Conservation (phyloP, 768 basidiomycete species). For the Leucosporidium yakuticum region DNA sequence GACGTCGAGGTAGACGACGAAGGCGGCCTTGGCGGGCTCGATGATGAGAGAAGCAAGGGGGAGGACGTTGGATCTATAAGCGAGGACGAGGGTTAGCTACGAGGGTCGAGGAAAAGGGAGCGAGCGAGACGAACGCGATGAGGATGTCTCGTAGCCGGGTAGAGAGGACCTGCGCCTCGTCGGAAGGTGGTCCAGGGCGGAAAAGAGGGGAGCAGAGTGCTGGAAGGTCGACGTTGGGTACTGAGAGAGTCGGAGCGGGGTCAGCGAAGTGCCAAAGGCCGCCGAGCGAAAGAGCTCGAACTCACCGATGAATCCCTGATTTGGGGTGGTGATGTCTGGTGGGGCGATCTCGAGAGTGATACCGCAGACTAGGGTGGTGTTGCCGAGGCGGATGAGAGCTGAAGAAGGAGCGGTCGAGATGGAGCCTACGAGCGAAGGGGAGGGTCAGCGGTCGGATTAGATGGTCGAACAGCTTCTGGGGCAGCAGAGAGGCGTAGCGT, state of each 20-base stretch:
- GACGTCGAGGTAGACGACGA: conserved; percentile 91
- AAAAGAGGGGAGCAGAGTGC: conserved; percentile 88
- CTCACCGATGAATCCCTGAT: conserved; percentile 76
- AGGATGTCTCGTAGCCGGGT: conserved; percentile 72
- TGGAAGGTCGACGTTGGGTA: conserved; percentile 90
- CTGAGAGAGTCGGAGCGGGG: conserved; percentile 45
- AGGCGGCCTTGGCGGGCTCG: conserved; percentile 68
- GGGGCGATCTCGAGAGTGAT: conserved; percentile 92
- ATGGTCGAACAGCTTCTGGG: too few relatives aligned
- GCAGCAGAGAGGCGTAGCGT: background rate
- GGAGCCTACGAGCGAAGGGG: conserved; percentile 56
- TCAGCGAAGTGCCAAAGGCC: background rate
- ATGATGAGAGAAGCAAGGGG: conserved; percentile 69
- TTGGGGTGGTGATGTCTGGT: conserved; percentile 69
- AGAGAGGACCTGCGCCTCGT: conserved; percentile 88
- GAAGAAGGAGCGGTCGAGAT: conserved; percentile 92
- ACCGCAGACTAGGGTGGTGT: conserved; percentile 93
- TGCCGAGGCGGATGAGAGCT: conserved; percentile 79
- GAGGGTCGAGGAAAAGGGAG: background rate
- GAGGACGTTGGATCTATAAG: conserved; percentile 58
- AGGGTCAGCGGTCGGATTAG: background rate
- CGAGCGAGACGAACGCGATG: conserved; percentile 53
- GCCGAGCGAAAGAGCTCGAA: conserved; percentile 1
- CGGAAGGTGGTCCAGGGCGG: conserved; percentile 88
- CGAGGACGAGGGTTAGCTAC: background rate